Base-by-base conservation (phyloP, 495 filamentous ascomycete species). In the Terfezia boudieri region DNA sequence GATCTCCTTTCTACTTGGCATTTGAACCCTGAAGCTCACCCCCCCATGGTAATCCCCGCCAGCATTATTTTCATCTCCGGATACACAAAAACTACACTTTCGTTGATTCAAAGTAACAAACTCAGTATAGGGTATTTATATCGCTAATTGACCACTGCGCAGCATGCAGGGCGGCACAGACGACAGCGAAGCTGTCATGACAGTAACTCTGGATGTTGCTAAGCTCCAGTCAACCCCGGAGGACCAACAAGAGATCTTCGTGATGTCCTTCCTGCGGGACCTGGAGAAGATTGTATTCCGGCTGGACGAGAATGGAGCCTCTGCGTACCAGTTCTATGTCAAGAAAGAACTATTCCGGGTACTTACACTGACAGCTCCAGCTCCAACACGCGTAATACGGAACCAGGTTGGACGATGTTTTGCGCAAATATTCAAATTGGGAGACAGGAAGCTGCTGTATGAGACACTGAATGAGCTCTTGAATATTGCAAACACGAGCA, bases 181-280 rank as follows among this genome's bases (percentile, higher is more conserved):
- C 41, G 6, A 8, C 41, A 32, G 26, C 26, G 7, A 32, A 32
- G 41, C 2, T 46, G 41, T 46, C 41, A 46, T 4, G 17, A 46
- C 41, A 20, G 55, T 67, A 49, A 78, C 90, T 71, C 80, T 99
- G 64, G 87, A 99, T 65, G 66, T 93, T 59, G 66, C 77, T 52
- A 93, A 90, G 69, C 79, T 99, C 51, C 82, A 93, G 68, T 76
- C 83, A 50, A 79, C 53, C 82, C 89, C 55, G 82, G 86, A 36
- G 90, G 96, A 71, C 59, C 89, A 99, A 64, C 92, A 96, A 67
- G 86, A 94, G 61, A 78, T 96, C 20, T 88, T 86, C 66, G 75
- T 99, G 56, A 72, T 96, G 53, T 92, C 81, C 46, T 95, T 94
- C 66, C 81, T 87, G 35, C 81, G 85, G 35, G 78, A 82, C 49